Evolutionary conservation across 345 rosid genomes (phyloP).

Genomic region (Ceriops tagal): DNA sequence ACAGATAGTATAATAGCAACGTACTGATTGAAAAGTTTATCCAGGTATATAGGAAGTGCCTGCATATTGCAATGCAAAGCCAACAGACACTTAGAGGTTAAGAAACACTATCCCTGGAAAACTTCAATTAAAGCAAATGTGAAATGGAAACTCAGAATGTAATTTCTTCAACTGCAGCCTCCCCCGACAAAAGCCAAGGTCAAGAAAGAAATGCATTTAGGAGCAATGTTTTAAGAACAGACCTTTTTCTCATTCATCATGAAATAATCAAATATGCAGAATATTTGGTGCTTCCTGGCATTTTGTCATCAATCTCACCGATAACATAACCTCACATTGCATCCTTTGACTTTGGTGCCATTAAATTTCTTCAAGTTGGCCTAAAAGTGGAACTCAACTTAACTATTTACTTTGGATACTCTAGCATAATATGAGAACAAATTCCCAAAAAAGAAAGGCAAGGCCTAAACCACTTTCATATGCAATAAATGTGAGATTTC

Average conservation of each 20-base stretch:
- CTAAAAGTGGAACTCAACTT: neutral
- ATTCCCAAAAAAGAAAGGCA: no score
- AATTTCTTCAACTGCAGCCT: neutral
- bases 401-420: neutral
- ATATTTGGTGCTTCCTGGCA: neutral
- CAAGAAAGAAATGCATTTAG: no score
- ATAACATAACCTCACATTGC: no score
- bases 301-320: no score
- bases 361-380: neutral
- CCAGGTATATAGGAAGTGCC: slow-evolving; percentile 95
- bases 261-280: neutral
- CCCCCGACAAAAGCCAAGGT: no score
- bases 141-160: neutral
- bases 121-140: neutral
- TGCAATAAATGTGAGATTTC: no score
- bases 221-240: no score
- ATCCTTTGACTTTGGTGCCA: no score
- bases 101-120: neutral
- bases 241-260: no score
- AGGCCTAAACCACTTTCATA: no score
- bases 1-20: slow-evolving; percentile 87
- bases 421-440: neutral
- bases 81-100: slow-evolving; percentile 1
- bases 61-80: slow-evolving; percentile 31
- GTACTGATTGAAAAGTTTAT: slow-evolving; percentile 86